Base-by-base conservation (phyloP, 345 rosid species). In the Crucihimalaya himalaica region DNA sequence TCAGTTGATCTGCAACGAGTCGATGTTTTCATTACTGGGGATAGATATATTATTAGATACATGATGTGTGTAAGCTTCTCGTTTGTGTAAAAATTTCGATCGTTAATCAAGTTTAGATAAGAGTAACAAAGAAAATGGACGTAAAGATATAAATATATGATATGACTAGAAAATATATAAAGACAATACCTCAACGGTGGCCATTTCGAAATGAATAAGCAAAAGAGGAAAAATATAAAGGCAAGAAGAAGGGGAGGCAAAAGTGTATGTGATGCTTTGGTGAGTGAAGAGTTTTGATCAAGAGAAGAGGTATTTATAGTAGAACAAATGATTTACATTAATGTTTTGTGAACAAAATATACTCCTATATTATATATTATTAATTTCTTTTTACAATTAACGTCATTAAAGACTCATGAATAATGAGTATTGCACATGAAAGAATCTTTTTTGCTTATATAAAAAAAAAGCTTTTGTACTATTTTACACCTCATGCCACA, bases 391-490 rank as follows among this genome's bases (percentile, higher is more conserved):
- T 28, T n/a, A 66, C 8, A 13, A 14, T 4, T 5, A 48, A 50
- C 58, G 45, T 67, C 21, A 67, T 34, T 51, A 25, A 53, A 69
- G 65, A 54, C 27, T 63, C 4, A 54, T 15, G 46, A 23, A 69
- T 76, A 63, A 68, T 76, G 70, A 54, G 48, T 39, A 76, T 18
- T 69, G 70, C 72, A 64, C 76, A 70, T 77, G 80, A 71, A 77
- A 77, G 63, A 57, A 64, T 58, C 19, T 19, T 64, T 56, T 48
- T 64, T 28, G 19, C 54, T 32, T 40, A 19, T 58, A 63, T 27
- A 57, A 47, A 34, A 52, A 52, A 69, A 32, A 25, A 61, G 16
- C 5, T 16, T 42, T 29, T 48, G 76, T 77, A 64, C 80, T 20
- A 65, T 65, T 48, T 63, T 63, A 76, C 71, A 76, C 71, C 75